phyloP scores from a whole-genome alignment of 164 flowering plant genomes.

The Annona squamosa region DNA sequence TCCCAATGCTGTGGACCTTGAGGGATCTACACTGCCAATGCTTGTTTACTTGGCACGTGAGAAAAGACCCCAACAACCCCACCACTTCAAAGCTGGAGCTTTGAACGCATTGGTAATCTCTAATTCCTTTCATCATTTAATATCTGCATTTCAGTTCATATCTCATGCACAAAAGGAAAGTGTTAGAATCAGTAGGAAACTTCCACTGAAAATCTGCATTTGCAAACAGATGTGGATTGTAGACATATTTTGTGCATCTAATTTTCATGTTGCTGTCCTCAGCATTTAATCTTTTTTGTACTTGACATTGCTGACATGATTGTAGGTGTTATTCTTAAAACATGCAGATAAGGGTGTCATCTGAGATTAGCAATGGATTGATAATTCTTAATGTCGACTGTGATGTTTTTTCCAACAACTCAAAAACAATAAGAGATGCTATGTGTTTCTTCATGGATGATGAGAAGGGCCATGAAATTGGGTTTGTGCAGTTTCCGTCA shows the following conservation, averaged over 20 bases:
- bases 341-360: conserved; percentile 33
- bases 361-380: conserved; percentile 23
- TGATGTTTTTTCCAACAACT: conserved; percentile 36
- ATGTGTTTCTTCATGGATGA: conserved; percentile 37
- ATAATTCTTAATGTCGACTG: conserved; percentile 37
- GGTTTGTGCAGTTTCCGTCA: conserved; percentile 32
- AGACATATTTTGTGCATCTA: too few species aligned
- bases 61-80: conserved; percentile 36
- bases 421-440: conserved; percentile 28
- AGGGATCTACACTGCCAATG: conserved; percentile 36
- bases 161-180: too few species aligned
- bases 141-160: too few species aligned
- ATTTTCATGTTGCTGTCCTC: too few species aligned
- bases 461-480: conserved; percentile 26
- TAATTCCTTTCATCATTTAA: background rate
- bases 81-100: conserved; percentile 57
- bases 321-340: background rate
- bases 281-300: too few species aligned
- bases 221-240: background rate
- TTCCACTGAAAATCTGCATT: background rate
- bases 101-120: conserved; percentile 49
- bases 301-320: too few species aligned
- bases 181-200: too few species aligned
- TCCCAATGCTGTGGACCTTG: conserved; percentile 21
- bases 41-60: conserved; percentile 52